These are phyloP conservation scores for Pythium chondricola DNA, from an alignment of 352 stramenopile genomes.

Conservation along the genomic window DNA sequence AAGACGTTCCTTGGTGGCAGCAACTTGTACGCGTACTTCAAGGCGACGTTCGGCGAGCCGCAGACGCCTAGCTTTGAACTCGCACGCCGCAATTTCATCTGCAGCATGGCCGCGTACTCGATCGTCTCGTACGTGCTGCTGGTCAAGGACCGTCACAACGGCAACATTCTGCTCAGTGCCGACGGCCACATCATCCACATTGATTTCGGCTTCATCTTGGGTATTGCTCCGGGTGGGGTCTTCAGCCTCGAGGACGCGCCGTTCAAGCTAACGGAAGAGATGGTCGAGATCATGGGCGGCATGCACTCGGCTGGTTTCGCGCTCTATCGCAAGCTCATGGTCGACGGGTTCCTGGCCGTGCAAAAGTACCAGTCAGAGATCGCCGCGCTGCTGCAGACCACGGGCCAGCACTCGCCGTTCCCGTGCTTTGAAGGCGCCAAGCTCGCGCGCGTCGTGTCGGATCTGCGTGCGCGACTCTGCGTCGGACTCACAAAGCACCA, in stretches of 20 bases:
- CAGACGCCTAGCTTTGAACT: constrained; percentile 33
- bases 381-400: constrained; percentile 93
- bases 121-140: constrained; percentile 96
- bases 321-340: constrained; percentile 90
- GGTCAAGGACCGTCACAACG: constrained; percentile 98
- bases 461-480: constrained; percentile 62
- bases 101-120: constrained; percentile 95
- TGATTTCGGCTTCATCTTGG: constrained; percentile 99
- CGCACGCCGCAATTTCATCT: constrained; percentile 92
- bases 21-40: constrained; percentile 89
- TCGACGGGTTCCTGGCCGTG: constrained; percentile 91
- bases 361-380: constrained; percentile 93
- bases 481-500: constrained; percentile 60
- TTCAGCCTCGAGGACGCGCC: constrained; percentile 96
- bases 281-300: constrained; percentile 95
- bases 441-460: constrained; percentile 48
- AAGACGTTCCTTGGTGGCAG: constrained; percentile 87
- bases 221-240: constrained; percentile 95
- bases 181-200: constrained; percentile 97
- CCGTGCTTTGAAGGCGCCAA: constrained; percentile 88
- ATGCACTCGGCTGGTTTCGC: constrained; percentile 81
- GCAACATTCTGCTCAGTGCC: constrained; percentile 97
- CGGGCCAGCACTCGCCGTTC: constrained; percentile 91
- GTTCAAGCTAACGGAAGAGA: constrained; percentile 99
- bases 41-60: constrained; percentile 41